These are phyloP conservation scores for Triglochin maritima DNA, from an alignment of 106 monocot species.

Conservation along the genomic window DNA sequence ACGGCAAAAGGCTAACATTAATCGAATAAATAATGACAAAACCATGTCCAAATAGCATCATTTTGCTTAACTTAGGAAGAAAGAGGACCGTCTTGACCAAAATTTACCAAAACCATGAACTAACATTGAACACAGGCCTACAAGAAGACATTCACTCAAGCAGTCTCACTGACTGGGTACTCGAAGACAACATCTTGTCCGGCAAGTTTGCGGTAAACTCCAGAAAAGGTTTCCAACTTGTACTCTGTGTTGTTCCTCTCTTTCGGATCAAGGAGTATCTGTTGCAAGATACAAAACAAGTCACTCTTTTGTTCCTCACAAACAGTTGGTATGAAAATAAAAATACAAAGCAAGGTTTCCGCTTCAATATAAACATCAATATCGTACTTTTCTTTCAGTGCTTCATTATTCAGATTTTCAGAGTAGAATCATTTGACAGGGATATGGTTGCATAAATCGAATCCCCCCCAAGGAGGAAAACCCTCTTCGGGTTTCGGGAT, in stretches of 20 bases:
- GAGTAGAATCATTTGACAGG: no score
- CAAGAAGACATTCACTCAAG: constrained; percentile 13
- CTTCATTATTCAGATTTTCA: no score
- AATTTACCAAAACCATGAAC: constrained; percentile 2
- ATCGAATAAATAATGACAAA: no score
- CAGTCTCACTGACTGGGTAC: constrained; percentile 51
- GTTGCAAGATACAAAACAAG: not conserved
- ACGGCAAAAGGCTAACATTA: no score
- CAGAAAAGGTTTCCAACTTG: constrained; percentile 63
- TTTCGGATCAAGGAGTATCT: constrained; percentile 69
- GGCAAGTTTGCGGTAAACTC: constrained; percentile 77
- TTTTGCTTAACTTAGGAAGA: not conserved
- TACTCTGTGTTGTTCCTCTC: constrained; percentile 85
- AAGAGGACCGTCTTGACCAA: not conserved
- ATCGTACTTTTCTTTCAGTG: no score
- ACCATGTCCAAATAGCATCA: no score
- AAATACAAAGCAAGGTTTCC: not conserved
- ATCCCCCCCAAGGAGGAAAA: no score
- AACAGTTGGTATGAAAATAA: not conserved
- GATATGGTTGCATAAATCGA: no score
- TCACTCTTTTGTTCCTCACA: not conserved
- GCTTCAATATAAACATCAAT: not conserved
- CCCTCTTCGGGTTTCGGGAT: no score
- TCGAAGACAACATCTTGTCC: constrained; percentile 89
- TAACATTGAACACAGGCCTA: not conserved